Evolutionary conservation across 2,329 filamentous ascomycete genomes (phyloP).

Genomic region (Lecanicillium sp.): DNA sequence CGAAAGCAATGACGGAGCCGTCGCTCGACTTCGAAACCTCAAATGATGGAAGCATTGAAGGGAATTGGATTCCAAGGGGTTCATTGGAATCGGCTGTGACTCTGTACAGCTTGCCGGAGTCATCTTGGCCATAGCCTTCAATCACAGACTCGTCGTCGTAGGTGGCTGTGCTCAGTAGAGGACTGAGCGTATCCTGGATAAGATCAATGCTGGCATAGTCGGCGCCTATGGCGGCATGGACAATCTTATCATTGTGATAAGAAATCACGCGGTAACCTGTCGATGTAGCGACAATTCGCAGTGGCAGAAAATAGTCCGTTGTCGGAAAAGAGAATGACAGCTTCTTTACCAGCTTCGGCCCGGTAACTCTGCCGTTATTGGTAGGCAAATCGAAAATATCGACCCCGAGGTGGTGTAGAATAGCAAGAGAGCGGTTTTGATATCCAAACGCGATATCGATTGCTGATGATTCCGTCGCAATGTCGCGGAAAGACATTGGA

Average conservation of each 20-base stretch:
- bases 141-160: constrained; percentile 25
- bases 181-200: constrained; percentile 9
- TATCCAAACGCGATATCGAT: constrained; percentile 70
- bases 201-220: constrained; percentile 16
- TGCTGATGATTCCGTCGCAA: constrained; percentile 55
- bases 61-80: constrained; percentile 34
- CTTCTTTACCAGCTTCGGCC: constrained; percentile 35
- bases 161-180: constrained; percentile 24
- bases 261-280: constrained; percentile 26
- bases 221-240: constrained; percentile 21
- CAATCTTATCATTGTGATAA: constrained; percentile 23
- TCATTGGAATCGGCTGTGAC: constrained; percentile 29
- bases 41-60: constrained; percentile 46
- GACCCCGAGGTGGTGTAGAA: constrained; percentile 62
- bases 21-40: constrained; percentile 40
- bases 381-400: constrained; percentile 65
- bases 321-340: constrained; percentile 31
- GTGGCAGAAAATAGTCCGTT: constrained; percentile 21
- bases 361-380: constrained; percentile 45
- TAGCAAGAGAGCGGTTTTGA: constrained; percentile 59
- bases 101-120: constrained; percentile 38
- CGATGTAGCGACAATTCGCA: constrained; percentile 28
- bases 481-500: constrained; percentile 80
- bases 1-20: constrained; percentile 42
- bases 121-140: constrained; percentile 40